Evolutionary conservation across 306 rosid species (phyloP).

Genomic region (Cicer chorassanicum): DNA sequence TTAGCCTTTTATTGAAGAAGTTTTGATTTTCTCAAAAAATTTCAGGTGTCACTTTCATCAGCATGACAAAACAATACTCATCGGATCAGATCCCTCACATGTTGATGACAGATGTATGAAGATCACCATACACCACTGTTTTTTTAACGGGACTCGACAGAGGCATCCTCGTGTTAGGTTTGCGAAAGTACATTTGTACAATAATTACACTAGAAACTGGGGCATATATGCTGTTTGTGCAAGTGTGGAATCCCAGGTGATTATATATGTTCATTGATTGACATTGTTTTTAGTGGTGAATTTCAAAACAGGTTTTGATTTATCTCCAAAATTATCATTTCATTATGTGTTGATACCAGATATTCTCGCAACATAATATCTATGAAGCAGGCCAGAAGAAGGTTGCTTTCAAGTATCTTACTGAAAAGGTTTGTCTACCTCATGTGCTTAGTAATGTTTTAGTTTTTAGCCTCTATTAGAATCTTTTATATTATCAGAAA

Average conservation of each 20-base stretch:
- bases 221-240: conserved; percentile 99
- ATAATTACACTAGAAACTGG: conserved; percentile 91
- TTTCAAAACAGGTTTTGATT: conserved; percentile 15
- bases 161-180: conserved; percentile 94
- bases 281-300: conserved; percentile 1
- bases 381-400: conserved; percentile 98
- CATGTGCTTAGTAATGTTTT: conserved; percentile 13
- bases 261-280: conserved; percentile 26
- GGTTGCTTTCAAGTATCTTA: conserved; percentile 77
- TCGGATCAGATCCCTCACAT: conserved; percentile 88
- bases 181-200: conserved; percentile 86
- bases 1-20: conserved; percentile 15
- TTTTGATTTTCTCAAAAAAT: conserved; percentile 18
- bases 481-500: neutral
- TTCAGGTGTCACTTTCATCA: conserved; percentile 84
- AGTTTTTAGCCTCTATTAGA: conserved; percentile 5
- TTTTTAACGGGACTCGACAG: conserved; percentile 89
- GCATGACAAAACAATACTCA: conserved; percentile 92
- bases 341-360: conserved; percentile 53
- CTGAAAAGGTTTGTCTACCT: conserved; percentile 72
- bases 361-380: conserved; percentile 87
- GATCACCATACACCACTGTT: conserved; percentile 95
- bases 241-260: conserved; percentile 91
- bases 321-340: conserved; percentile 7
- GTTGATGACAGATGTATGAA: conserved; percentile 76